These are phyloP conservation scores for Quercus lobata DNA, from an alignment of 331 rosid species.

Conservation along the genomic window DNA sequence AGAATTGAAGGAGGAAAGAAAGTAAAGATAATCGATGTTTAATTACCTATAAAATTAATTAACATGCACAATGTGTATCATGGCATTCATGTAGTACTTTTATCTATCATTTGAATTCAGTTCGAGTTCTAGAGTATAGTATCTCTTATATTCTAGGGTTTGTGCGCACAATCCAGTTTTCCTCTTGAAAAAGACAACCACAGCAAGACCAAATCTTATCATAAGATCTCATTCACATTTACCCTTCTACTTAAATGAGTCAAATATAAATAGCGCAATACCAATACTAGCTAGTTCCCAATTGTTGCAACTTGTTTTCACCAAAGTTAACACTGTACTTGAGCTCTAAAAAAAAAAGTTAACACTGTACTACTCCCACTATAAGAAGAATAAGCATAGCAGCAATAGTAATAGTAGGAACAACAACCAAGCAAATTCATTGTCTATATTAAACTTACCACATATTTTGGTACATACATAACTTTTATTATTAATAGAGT, in stretches of 20 bases:
- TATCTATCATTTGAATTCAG: too few relatives aligned
- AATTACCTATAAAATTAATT: too few relatives aligned
- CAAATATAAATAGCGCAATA: conserved; percentile 19
- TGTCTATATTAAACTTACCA: too few relatives aligned
- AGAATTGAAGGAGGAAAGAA: too few relatives aligned
- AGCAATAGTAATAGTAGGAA: too few relatives aligned
- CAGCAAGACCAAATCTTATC: conserved; percentile 22
- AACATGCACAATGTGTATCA: neutral
- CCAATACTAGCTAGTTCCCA: neutral
- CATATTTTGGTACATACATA: too few relatives aligned
- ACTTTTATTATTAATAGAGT: neutral
- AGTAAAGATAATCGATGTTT: too few relatives aligned
- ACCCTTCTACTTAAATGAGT: conserved; percentile 14
- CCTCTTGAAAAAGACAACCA: conserved; percentile 30
- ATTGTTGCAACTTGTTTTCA: too few relatives aligned
- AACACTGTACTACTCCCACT: too few relatives aligned
- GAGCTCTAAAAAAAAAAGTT: too few relatives aligned
- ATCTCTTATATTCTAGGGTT: conserved; percentile 15
- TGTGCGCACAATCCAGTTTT: conserved; percentile 20
- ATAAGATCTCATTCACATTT: conserved; percentile 18
- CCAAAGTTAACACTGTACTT: neutral
- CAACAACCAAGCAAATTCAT: too few relatives aligned
- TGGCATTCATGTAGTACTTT: conserved; percentile 18
- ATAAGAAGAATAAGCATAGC: too few relatives aligned
- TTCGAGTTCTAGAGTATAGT: neutral